Percentiles rank a stretch among this genome's conserved stretches.
phyloP scores from a whole-genome alignment of 2,329 filamentous ascomycete genomes.

The Colletotrichum euphorbiae region DNA sequence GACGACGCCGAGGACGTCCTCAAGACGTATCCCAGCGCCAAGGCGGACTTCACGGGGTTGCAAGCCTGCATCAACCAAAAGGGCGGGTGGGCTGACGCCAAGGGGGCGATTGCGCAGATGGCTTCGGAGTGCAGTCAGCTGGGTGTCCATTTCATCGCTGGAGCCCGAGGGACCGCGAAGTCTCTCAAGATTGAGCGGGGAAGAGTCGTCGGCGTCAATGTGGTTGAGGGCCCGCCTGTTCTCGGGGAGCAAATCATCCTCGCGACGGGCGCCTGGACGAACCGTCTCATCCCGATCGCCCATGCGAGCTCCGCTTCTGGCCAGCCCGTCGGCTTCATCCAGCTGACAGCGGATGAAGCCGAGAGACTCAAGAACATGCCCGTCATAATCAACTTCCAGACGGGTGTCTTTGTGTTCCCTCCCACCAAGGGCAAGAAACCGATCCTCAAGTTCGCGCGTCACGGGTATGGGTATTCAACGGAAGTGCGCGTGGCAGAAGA shows the following conservation, averaged over 20 bases:
- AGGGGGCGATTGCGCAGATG: constrained; percentile 44
- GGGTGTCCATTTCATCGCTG: constrained; percentile 49
- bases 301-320: constrained; percentile 73
- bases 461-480: constrained; percentile 67
- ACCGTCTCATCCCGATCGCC: constrained; percentile 64
- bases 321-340: constrained; percentile 74
- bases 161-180: constrained; percentile 45
- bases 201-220: constrained; percentile 45
- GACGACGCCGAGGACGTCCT: constrained; percentile 31
- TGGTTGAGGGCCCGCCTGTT: constrained; percentile 46
- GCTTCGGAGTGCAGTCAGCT: constrained; percentile 44
- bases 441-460: constrained; percentile 69
- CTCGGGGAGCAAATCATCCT: constrained; percentile 67
- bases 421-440: constrained; percentile 60
- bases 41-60: constrained; percentile 29
- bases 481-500: constrained; percentile 66
- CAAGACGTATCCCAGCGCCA: constrained; percentile 12
- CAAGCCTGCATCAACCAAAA: constrained; percentile 42
- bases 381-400: constrained; percentile 67
- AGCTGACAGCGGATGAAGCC: constrained; percentile 69
- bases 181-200: constrained; percentile 41
- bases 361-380: constrained; percentile 64
- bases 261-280: constrained; percentile 77
- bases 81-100: constrained; percentile 51
- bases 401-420: constrained; percentile 67